Percentiles rank a stretch among this genome's conserved stretches.
phyloP scores from a whole-genome alignment of 192 early-diverging fungal species.

The Entophlyctis luteolus region DNA sequence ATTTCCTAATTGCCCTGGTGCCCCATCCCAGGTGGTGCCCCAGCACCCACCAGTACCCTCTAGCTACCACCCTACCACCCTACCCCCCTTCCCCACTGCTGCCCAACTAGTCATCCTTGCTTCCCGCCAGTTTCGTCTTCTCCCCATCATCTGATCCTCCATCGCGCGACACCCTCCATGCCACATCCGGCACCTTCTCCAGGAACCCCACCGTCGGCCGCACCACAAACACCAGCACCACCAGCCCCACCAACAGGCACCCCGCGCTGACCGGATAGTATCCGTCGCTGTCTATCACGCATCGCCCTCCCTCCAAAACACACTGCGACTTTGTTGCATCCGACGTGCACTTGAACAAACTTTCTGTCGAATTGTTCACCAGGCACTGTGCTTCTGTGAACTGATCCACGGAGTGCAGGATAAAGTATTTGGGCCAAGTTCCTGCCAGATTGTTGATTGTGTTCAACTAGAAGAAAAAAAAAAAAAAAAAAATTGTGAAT shows the following conservation, averaged over 20 bases:
- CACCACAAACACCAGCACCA: slow-evolving; percentile 32
- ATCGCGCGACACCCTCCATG: slow-evolving; percentile 39
- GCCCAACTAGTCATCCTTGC: slow-evolving; percentile 1
- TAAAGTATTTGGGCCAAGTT: slow-evolving; percentile 93
- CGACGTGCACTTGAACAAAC: slow-evolving; percentile 55
- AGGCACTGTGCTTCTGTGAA: slow-evolving; percentile 79
- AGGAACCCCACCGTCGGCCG: slow-evolving; percentile 29
- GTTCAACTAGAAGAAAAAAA: slow-evolving; percentile 67
- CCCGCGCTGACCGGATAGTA: slow-evolving; percentile 76
- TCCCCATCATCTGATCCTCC: slow-evolving; percentile 50
- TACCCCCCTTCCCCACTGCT: not conserved
- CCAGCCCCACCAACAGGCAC: slow-evolving; percentile 67
- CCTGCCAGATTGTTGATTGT: slow-evolving; percentile 96
- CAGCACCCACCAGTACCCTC: no score
- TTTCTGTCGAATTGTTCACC: slow-evolving; percentile 34
- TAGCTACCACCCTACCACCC: no score
- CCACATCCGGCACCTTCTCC: slow-evolving; percentile 35
- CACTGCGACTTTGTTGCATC: slow-evolving; percentile 66
- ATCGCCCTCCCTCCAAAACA: slow-evolving; percentile 59
- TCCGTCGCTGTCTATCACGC: slow-evolving; percentile 71
- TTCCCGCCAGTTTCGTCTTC: not conserved
- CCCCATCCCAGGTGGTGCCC: no score
- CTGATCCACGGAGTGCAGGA: slow-evolving; percentile 85
- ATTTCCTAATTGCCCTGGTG: no score
- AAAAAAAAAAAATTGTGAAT: not conserved